Percentiles rank a stretch among this genome's conserved stretches.
Evolutionary conservation across 2,329 filamentous ascomycete genomes (phyloP).

Genomic region (Hymenoscyphus repandus): DNA sequence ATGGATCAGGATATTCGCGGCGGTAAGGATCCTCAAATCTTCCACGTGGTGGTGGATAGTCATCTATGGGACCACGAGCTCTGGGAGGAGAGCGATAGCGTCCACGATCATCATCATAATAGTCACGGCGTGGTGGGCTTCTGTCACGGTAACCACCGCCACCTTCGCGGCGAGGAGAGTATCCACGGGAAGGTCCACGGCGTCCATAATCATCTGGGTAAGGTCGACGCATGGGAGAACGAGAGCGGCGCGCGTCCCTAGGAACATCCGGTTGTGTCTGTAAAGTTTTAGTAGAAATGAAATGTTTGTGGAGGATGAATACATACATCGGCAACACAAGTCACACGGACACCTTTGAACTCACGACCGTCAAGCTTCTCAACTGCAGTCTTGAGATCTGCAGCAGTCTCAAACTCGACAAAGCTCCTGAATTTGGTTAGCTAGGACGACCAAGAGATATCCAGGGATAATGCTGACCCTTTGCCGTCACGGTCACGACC

Average conservation of each 20-base stretch:
- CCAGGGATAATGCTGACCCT: conserved; percentile 58
- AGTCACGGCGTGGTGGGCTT: conserved; percentile 74
- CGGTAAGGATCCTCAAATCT: conserved; percentile 76
- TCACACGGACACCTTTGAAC: conserved; percentile 85
- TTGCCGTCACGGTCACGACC: conserved; percentile 85
- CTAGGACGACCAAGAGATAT: conserved; percentile 2
- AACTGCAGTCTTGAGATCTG: conserved; percentile 83
- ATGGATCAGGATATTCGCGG: conserved; percentile 60
- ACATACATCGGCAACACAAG: conserved; percentile 81
- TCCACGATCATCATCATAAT: conserved; percentile 81
- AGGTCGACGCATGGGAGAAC: conserved; percentile 67
- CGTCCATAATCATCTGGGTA: conserved; percentile 79
- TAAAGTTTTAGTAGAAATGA: conserved; percentile 26
- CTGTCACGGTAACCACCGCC: conserved; percentile 72
- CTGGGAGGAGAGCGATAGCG: conserved; percentile 76
- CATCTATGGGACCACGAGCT: conserved; percentile 64
- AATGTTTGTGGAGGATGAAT: conserved; percentile 5
- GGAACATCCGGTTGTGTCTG: conserved; percentile 77
- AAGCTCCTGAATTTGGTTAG: conserved; percentile 56
- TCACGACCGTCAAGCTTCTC: conserved; percentile 91
- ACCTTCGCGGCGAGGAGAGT: conserved; percentile 71
- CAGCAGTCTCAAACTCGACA: conserved; percentile 93
- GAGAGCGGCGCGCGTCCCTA: conserved; percentile 64
- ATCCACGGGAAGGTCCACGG: conserved; percentile 73
- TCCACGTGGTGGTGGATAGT: conserved; percentile 66